Base-by-base conservation (phyloP, 2,329 filamentous ascomycete genomes). In the Fusarium proliferatum region DNA sequence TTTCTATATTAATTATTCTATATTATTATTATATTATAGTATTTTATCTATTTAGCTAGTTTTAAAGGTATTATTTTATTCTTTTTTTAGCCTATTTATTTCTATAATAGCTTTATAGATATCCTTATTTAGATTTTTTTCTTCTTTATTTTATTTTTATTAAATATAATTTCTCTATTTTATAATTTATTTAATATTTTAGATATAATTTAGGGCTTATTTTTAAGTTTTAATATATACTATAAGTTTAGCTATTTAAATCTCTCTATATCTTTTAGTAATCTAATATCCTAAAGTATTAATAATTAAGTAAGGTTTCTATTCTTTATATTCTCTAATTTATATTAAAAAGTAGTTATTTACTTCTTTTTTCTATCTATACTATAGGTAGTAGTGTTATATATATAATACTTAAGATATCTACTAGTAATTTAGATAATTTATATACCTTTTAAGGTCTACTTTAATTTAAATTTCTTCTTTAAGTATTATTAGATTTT, bases 331-430 rank as follows among this genome's bases (percentile, higher is more conserved):
- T 42, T 42, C 2, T 7, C 1, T n/a, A 15, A 15, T n/a, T 42
- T 42, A 9, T 13, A 42, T 12, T 42, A 7, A 12, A 10, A 42
- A 42, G 3, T 3, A 42, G 9, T 41, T 7, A 10, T 36, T 36
- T 21, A 17, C 5, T 21, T 21, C 6, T 23, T 11, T 41, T 21
- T 6, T 5, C 3, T 12, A 12, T 21, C 3, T 8, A 30, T 30
- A 12, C 1, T 19, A 17, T 19, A 10, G 1, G 11, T 2, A 42
- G n/a, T n/a, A n/a, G n/a, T n/a, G n/a, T n/a, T 8, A 15, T 12
- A 12, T 42, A 8, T 5, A 42, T 12, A 9, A 42, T 13, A n/a
- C n/a, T 7, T 9, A 42, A 0, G 7, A 42, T n/a, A 42, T n/a
- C 6, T 42, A 7, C 2, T n/a, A 9, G 1, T 39, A 9, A 3